These are phyloP conservation scores for Lomentospora prolificans DNA, from an alignment of 2,329 filamentous ascomycete species.

Conservation along the genomic window DNA sequence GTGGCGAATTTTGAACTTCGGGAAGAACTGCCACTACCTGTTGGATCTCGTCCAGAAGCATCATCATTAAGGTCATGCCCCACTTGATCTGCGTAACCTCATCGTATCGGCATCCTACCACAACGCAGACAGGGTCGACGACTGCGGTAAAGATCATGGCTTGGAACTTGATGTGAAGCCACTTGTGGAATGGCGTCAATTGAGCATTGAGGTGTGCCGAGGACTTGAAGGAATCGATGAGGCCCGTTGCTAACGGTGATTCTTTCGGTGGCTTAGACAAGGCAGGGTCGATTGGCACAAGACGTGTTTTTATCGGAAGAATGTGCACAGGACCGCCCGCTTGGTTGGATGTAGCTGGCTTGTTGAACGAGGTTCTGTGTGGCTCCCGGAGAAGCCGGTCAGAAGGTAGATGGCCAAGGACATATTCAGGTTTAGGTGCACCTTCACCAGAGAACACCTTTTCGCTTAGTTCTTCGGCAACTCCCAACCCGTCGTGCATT, in stretches of 20 bases:
- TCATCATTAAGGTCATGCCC: slow-evolving; percentile 55
- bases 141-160: slow-evolving; percentile 66
- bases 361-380: slow-evolving; percentile 13
- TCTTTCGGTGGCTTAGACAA: neutral
- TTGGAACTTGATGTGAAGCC: slow-evolving; percentile 68
- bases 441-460: neutral
- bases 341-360: neutral
- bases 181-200: slow-evolving; percentile 30
- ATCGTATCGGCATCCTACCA: slow-evolving; percentile 69
- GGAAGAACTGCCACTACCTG: slow-evolving; percentile 64
- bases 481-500: slow-evolving; percentile 72
- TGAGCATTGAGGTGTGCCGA: slow-evolving; percentile 10
- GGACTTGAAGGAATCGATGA: slow-evolving; percentile 9
- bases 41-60: slow-evolving; percentile 65
- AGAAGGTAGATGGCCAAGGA: slow-evolving; percentile 55
- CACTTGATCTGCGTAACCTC: slow-evolving; percentile 57
- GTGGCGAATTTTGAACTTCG: slow-evolving; percentile 55
- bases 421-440: slow-evolving; percentile 56
- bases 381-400: slow-evolving; percentile 30
- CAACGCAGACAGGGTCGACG: slow-evolving; percentile 70
- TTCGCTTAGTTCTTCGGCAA: slow-evolving; percentile 66
- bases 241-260: slow-evolving; percentile 7
- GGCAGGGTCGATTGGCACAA: neutral
- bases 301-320: neutral
- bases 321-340: neutral